Base-by-base conservation (phyloP, 257 asterid species). In the Parsonsia alboflavescens region DNA sequence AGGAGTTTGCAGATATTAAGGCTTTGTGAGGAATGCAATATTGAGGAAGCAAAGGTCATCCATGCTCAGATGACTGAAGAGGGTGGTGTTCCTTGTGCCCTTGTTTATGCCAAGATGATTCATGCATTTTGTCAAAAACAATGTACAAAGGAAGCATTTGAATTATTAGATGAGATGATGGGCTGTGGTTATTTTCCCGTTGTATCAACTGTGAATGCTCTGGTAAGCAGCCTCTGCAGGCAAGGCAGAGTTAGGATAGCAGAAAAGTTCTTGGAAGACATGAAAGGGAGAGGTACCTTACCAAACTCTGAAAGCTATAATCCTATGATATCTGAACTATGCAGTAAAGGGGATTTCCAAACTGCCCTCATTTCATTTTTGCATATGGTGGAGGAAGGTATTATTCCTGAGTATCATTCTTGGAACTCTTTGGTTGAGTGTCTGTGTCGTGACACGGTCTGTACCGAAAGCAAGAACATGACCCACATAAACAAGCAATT, bases 381-480 rank as follows among this genome's bases (percentile, higher is more conserved):
- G 82, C 75, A 90, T 72, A 93, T 91, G 97, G 83, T 87, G 75
- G 91, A 80, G 58, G 84, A 46, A 41, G 89, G 92, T 69, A 68
- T 86, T 70, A 50, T 65, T 49, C 98, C 98, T 36, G 79, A 85
- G 76, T 73, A 48, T 72, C 11, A 4, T 59, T 68, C 80, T 41
- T 91, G 98, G 97, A 82, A 87, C 83, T 75, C 76, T 22, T 44
- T 93, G 84, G 66, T 87, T 81, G 21, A 76, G 6, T 70, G 75
- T 57, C 85, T 82, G 45, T 71, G 70, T 74, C 83, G 13, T 44
- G 79, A 72, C 53, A 68, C 58, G 41, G 75, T 64, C 10, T 46
- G 80, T 71, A 30, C 81, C 26, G 79, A 75, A 77, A 85, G 73
- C 67, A 74, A 73, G 46, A 48, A 48, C 52, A 74, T 59, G 77